Conservation (phyloP, 164 flowering plant genomes). For the Kalanchoe fedtschenkoi region DNA sequence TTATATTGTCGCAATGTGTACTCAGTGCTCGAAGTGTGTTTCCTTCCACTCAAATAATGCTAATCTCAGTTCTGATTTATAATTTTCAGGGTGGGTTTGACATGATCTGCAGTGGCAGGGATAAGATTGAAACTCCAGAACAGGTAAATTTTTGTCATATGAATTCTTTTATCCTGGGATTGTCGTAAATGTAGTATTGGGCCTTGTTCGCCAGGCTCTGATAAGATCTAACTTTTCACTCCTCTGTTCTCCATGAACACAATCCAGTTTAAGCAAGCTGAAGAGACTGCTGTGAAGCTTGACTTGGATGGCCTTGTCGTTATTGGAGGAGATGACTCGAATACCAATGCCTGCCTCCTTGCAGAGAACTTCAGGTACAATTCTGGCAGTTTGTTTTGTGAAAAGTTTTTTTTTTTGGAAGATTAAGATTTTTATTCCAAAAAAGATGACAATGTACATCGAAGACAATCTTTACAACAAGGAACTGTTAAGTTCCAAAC, state of each 20-base stretch:
- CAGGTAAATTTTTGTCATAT: slow-evolving; percentile 42
- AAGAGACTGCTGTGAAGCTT: slow-evolving; percentile 75
- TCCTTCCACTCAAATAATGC: neutral
- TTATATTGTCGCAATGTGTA: neutral
- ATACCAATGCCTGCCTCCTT: slow-evolving; percentile 40
- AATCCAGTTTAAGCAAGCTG: slow-evolving; percentile 85
- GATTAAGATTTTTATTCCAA: too few species aligned
- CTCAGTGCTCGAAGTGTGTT: too few species aligned
- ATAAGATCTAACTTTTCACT: neutral
- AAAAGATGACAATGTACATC: too few species aligned
- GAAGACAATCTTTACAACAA: too few species aligned
- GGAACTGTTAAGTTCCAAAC: too few species aligned
- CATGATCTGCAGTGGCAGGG: slow-evolving; percentile 98
- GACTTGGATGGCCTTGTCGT: slow-evolving; percentile 75
- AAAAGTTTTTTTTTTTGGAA: neutral
- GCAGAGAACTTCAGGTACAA: slow-evolving; percentile 73
- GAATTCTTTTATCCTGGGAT: too few species aligned
- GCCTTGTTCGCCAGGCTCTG: too few species aligned
- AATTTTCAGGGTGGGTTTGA: slow-evolving; percentile 91
- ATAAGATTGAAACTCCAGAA: slow-evolving; percentile 98
- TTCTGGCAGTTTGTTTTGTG: neutral
- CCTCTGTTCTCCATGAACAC: neutral
- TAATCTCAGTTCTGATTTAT: neutral
- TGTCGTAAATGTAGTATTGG: too few species aligned
- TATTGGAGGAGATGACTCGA: slow-evolving; percentile 20